These are phyloP conservation scores for Ophiostoma sp. DNA, from an alignment of 2,329 filamentous ascomycete species.

Conservation along the genomic window DNA sequence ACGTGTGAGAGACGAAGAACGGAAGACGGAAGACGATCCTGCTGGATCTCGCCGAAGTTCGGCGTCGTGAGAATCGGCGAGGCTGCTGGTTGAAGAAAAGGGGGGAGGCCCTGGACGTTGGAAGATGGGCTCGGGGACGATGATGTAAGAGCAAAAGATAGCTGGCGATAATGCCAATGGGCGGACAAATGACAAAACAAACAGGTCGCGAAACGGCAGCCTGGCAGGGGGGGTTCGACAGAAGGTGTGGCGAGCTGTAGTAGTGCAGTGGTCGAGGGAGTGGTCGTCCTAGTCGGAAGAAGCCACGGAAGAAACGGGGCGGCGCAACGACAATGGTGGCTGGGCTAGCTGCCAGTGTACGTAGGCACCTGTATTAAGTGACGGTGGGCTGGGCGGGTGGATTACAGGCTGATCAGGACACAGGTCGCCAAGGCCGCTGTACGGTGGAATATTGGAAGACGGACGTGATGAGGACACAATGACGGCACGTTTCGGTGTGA, in stretches of 20 bases:
- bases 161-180: not conserved
- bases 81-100: constrained; percentile 12
- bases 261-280: not conserved
- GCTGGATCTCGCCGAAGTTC: constrained; percentile 19
- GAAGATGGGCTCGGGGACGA: not conserved
- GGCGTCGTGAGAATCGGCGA: constrained; percentile 11
- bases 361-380: constrained; percentile 11
- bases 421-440: not conserved
- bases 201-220: constrained; percentile 11
- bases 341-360: constrained; percentile 15
- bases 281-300: constrained; percentile 14
- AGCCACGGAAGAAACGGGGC: constrained; percentile 22
- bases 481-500: not conserved
- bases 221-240: constrained; percentile 2
- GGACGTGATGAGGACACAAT: not conserved
- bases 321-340: constrained; percentile 21
- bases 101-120: not conserved
- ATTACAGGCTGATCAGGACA: not conserved
- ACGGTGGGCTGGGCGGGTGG: not conserved
- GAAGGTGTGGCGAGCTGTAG: not conserved
- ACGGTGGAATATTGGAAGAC: not conserved
- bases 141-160: not conserved
- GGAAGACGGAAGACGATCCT: constrained; percentile 7
- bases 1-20: not conserved
- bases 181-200: not conserved